Conservation (phyloP, 176 grass and related monocot genomes). For the Ananas comosus region DNA sequence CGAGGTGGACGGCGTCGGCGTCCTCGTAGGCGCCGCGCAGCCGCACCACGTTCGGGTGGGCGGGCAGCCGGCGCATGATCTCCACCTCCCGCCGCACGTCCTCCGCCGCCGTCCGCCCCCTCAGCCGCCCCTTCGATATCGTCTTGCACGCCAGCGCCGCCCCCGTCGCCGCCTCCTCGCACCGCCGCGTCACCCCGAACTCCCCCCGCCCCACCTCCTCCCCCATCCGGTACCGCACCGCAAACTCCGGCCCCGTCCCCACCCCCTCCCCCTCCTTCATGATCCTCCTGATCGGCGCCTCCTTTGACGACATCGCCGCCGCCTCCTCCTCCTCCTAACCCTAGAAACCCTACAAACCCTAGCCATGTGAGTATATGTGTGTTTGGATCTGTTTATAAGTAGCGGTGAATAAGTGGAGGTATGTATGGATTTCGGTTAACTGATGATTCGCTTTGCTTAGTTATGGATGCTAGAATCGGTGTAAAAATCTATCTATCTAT, state of each 20-base stretch:
- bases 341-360: not conserved
- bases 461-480: too few relatives aligned
- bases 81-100: conserved; percentile 71
- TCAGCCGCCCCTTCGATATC: conserved; percentile 45
- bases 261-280: not conserved
- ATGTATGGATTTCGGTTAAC: not conserved
- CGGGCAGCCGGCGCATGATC: conserved; percentile 44
- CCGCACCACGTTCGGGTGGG: conserved; percentile 21
- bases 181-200: conserved; percentile 68
- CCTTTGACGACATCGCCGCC: not conserved
- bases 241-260: conserved; percentile 15
- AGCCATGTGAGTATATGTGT: not conserved
- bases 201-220: conserved; percentile 75
- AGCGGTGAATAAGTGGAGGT: not conserved
- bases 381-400: not conserved
- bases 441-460: too few relatives aligned
- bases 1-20: conserved; percentile 38
- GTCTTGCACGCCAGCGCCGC: conserved; percentile 78
- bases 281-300: not conserved
- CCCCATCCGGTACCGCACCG: conserved; percentile 38
- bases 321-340: conserved; percentile 2
- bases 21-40: conserved; percentile 68
- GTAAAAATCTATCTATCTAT: too few relatives aligned
- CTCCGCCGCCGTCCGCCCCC: conserved; percentile 31
- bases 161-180: conserved; percentile 43